phyloP scores from a whole-genome alignment of 2,329 filamentous ascomycete species.

The Pseudogymnoascus pannorum region DNA sequence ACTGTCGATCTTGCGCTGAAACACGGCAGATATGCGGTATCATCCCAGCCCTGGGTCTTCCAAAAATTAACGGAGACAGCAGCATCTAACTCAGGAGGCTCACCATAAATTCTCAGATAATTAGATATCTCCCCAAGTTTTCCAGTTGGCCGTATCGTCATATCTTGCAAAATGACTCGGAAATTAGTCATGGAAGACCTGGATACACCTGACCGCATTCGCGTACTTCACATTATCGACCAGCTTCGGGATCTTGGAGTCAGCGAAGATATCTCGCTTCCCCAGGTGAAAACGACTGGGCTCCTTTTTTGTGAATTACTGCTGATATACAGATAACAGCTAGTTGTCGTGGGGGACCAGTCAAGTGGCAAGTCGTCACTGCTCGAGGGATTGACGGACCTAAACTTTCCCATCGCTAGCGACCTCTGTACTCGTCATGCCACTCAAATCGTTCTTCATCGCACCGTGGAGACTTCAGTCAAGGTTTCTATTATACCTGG shows the following conservation, averaged over 20 bases:
- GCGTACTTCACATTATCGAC: slow-evolving; percentile 14
- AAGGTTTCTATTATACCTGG: slow-evolving; percentile 12
- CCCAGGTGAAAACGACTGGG: slow-evolving; percentile 10
- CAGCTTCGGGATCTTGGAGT: slow-evolving; percentile 16
- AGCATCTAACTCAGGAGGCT: neutral
- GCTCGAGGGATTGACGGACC: slow-evolving; percentile 28
- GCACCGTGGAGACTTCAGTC: neutral
- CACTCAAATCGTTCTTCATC: slow-evolving; percentile 35
- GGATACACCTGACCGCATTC: neutral
- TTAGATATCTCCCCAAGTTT: neutral
- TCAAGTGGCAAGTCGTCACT: slow-evolving; percentile 31
- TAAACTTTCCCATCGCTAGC: slow-evolving; percentile 33
- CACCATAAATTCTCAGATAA: neutral
- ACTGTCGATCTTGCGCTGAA: neutral
- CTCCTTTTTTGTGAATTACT: neutral
- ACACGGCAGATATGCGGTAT: neutral
- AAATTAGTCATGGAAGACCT: neutral
- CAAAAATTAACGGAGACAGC: neutral
- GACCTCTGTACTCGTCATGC: slow-evolving; percentile 37
- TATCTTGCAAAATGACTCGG: neutral
- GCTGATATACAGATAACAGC: slow-evolving; percentile 25
- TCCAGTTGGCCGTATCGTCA: neutral
- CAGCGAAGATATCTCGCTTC: slow-evolving; percentile 16
- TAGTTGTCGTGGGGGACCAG: slow-evolving; percentile 37
- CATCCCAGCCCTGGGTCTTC: neutral